Percentiles rank a stretch among this genome's conserved stretches.
These are phyloP conservation scores for Aristolochia fimbriata DNA, from an alignment of 164 flowering plant genomes.

Conservation along the genomic window DNA sequence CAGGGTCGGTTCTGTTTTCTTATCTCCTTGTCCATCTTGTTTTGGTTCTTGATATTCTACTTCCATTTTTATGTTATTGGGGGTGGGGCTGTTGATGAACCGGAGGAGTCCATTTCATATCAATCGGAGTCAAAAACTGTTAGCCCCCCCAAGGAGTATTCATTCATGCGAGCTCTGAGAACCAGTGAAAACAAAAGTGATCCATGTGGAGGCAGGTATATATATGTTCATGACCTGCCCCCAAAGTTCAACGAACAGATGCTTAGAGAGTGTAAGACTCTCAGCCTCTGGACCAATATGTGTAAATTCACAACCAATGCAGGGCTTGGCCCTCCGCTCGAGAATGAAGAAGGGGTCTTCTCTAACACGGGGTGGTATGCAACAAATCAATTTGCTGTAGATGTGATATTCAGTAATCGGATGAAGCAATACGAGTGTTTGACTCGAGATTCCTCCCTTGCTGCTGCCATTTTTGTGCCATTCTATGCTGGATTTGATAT, in stretches of 20 bases:
- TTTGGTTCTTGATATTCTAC: constrained; percentile 71
- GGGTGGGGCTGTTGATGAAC: constrained; percentile 21
- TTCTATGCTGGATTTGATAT: constrained; percentile 91
- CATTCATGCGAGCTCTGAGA: constrained; percentile 60
- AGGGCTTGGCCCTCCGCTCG: constrained; percentile 87
- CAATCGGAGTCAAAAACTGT: not conserved
- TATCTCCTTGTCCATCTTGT: constrained; percentile 39
- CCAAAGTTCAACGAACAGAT: constrained; percentile 79
- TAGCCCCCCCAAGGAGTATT: constrained; percentile 16
- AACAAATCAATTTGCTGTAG: constrained; percentile 86
- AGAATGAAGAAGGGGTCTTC: constrained; percentile 70
- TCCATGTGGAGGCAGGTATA: constrained; percentile 90
- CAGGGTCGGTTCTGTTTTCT: constrained; percentile 47
- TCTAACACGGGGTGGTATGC: constrained; percentile 80
- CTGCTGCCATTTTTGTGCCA: constrained; percentile 88
- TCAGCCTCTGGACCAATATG: constrained; percentile 88
- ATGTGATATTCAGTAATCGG: constrained; percentile 73
- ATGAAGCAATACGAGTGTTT: constrained; percentile 94
- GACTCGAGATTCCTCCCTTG: constrained; percentile 75
- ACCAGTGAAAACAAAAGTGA: constrained; percentile 72
- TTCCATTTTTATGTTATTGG: constrained; percentile 63
- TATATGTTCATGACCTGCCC: constrained; percentile 84
- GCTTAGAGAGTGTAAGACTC: constrained; percentile 64
- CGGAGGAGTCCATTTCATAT: constrained; percentile 13
- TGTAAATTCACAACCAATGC: constrained; percentile 71